phyloP scores from a whole-genome alignment of 495 filamentous ascomycete genomes.

The Cenococcum geophilum region DNA sequence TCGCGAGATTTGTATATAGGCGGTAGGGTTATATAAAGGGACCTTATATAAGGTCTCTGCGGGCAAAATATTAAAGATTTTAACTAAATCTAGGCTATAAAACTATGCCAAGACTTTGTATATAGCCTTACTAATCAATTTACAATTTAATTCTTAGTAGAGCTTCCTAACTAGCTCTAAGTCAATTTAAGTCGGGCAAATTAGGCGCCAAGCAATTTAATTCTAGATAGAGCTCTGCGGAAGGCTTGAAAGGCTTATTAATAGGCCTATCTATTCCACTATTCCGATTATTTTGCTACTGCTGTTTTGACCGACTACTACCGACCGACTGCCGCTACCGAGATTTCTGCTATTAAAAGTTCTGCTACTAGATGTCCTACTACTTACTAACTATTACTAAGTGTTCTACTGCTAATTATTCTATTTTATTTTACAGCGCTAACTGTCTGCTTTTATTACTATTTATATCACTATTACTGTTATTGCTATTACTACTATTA shows the following conservation, averaged over 20 bases:
- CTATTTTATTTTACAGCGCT: no score
- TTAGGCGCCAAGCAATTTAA: neutral
- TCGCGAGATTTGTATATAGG: neutral
- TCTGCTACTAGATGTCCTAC: no score
- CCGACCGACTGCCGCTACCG: no score
- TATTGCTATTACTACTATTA: no score
- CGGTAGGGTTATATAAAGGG: neutral
- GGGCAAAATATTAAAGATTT: neutral
- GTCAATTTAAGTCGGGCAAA: neutral
- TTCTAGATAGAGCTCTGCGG: neutral
- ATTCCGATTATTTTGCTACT: no score
- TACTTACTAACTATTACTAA: no score
- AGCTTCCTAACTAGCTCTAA: neutral
- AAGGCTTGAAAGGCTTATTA: neutral
- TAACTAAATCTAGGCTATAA: neutral
- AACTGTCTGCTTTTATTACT: no score
- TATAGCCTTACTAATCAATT: neutral
- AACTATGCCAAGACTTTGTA: neutral
- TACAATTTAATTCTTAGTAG: neutral
- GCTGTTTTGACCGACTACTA: no score
- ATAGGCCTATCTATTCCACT: no score
- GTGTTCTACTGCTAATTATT: no score
- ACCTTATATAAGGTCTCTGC: neutral
- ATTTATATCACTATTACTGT: no score
- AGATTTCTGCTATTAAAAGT: no score